Evolutionary conservation across 805 yeast genomes (phyloP), one percentile per base, ranked within the genome.

Genomic region (Debaryomyces castellii): DNA sequence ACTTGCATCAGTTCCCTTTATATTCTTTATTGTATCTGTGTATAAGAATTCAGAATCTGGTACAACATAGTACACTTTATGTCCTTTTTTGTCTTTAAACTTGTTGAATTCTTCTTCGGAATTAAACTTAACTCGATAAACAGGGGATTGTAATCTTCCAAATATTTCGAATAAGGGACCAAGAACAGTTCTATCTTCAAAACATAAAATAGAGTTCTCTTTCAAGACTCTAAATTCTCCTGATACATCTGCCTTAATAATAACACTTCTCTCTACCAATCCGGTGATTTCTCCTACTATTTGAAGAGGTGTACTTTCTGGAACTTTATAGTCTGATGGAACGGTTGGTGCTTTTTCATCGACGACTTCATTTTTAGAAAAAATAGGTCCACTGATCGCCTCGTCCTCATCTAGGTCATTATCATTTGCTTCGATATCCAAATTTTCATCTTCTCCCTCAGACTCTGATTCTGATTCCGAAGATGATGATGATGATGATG

Each of bases 1-100:
- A 58, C 96, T 87, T 0, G 99, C 99, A 69, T 94, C 99, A 1
- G 90, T 85, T 20, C 98, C 99, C 57, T 85, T 91, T 16, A 83
- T 47, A 18, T 76, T 69, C 54, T 82, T 87, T 45, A 91, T 76
- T 20, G 80, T 68, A 42, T 85, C 86, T 0, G 98, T 92, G 51
- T 83, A 81, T 7, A 87, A 72, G 66, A 90, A 92, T 44, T 85
- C 78, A 0, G 97, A 85, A 30, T 81, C 86, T 2, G 90, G 85
- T 1, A 87, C 94, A 5, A 91, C 92, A 53, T 86, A 89, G 62
- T 57, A 89, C 0, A 85, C 92, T 36, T 74, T 75, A 12, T 65
- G 62, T 1, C 89, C 91, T 42, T 75, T 74, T 21, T 58, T 66
- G 2, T 67, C 75, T 41, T 71, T 69, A 46, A 78, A 73, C n/a